Evolutionary conservation across 352 stramenopile genomes (phyloP).

Genomic region (Aphanomyces euteiches): DNA sequence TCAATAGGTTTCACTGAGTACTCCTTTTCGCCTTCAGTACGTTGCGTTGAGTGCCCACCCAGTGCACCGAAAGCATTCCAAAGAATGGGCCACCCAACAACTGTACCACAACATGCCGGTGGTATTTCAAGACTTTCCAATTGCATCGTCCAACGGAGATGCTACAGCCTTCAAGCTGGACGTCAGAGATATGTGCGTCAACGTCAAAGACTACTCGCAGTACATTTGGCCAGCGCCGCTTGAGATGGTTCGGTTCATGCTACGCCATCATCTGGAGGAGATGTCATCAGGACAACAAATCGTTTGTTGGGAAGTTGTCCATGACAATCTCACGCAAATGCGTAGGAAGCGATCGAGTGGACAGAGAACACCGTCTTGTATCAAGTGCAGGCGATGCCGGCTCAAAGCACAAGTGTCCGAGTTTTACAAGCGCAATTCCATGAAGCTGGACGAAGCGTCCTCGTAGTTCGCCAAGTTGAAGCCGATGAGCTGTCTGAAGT

Average conservation of each 20-base stretch:
- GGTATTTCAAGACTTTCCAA: background rate
- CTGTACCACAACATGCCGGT: constrained; percentile 7
- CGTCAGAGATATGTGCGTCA: background rate
- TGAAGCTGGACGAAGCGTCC: constrained; percentile 1
- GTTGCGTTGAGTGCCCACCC: background rate
- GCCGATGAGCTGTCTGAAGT: background rate
- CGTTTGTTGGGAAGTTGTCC: background rate
- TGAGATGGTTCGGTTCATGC: background rate
- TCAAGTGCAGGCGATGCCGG: background rate
- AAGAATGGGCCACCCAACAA: constrained; percentile 14
- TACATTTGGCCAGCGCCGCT: constrained; percentile 1
- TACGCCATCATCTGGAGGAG: constrained; percentile 1
- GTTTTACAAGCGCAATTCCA: background rate
- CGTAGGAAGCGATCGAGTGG: background rate
- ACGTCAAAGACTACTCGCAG: background rate
- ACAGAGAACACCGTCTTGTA: constrained; percentile 10
- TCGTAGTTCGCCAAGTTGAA: background rate
- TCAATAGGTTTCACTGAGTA: too few species aligned
- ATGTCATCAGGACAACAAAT: background rate
- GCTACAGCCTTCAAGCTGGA: background rate
- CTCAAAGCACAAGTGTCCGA: too few species aligned
- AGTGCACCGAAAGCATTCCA: background rate
- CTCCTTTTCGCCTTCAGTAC: background rate
- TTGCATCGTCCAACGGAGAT: background rate
- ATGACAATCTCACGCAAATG: background rate